Conservation (phyloP, 2,329 filamentous ascomycete species). For the Pseudocercospora fuligena region DNA sequence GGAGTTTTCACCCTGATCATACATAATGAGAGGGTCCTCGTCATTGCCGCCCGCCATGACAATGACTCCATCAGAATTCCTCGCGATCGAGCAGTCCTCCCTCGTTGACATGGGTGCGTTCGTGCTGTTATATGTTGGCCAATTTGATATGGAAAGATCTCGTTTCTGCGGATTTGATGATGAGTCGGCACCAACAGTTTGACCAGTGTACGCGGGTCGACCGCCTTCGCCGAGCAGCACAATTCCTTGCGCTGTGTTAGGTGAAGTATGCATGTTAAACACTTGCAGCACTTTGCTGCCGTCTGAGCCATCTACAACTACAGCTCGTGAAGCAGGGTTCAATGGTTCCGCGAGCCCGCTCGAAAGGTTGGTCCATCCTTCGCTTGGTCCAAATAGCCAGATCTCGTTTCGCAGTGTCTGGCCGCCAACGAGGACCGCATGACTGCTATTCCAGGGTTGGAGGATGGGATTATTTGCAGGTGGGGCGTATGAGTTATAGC, state of each 20-base stretch:
- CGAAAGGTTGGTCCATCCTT: conserved; percentile 71
- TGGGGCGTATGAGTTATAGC: conserved; percentile 64
- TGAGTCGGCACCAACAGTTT: conserved; percentile 48
- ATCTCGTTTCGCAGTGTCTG: conserved; percentile 67
- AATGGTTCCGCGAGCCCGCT: conserved; percentile 62
- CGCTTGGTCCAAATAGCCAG: conserved; percentile 70
- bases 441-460: conserved; percentile 71
- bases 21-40: conserved; percentile 73
- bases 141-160: conserved; percentile 64
- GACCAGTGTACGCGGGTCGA: conserved; percentile 51
- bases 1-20: conserved; percentile 73
- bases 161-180: conserved; percentile 49
- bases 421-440: conserved; percentile 77
- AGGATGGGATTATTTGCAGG: conserved; percentile 72
- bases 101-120: conserved; percentile 69
- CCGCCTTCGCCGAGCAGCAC: conserved; percentile 69
- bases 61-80: conserved; percentile 67
- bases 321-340: conserved; percentile 47
- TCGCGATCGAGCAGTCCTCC: conserved; percentile 73
- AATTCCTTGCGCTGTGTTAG: conserved; percentile 74
- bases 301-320: conserved; percentile 73
- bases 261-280: conserved; percentile 75
- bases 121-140: conserved; percentile 79
- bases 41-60: conserved; percentile 78
- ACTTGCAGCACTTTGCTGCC: conserved; percentile 77